Percentiles rank a stretch among this genome's conserved stretches.
Conservation (phyloP, 2,329 filamentous ascomycete species). For the Penicillium sp. region DNA sequence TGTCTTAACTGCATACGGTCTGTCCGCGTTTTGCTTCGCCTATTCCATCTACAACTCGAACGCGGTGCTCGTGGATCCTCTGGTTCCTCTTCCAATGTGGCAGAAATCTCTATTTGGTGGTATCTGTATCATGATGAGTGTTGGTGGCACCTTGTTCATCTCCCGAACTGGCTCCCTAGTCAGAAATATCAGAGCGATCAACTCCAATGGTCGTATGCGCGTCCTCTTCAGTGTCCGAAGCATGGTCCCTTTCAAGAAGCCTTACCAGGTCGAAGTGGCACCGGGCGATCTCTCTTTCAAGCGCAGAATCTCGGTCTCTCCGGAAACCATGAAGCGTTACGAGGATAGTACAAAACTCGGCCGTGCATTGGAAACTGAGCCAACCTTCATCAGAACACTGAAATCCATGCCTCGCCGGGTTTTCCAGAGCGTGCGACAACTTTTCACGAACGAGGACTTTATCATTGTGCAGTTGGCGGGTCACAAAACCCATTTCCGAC, state of each 20-base stretch:
- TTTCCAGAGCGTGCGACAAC: slow-evolving; percentile 38
- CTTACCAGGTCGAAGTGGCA: slow-evolving; percentile 33
- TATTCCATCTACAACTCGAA: slow-evolving; percentile 56
- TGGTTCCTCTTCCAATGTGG: slow-evolving; percentile 56
- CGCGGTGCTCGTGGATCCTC: slow-evolving; percentile 50
- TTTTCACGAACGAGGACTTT: slow-evolving; percentile 44
- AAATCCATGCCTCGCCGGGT: slow-evolving; percentile 33
- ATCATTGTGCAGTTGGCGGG: slow-evolving; percentile 41
- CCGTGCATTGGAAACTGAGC: slow-evolving; percentile 11
- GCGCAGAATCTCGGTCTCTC: slow-evolving; percentile 37
- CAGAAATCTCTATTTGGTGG: slow-evolving; percentile 58
- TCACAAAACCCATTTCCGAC: slow-evolving; percentile 35
- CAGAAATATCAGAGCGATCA: slow-evolving; percentile 56
- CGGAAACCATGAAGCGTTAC: slow-evolving; percentile 25
- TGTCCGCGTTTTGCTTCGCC: slow-evolving; percentile 54
- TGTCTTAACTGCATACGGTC: slow-evolving; percentile 59
- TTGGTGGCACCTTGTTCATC: slow-evolving; percentile 61
- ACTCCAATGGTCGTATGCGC: slow-evolving; percentile 30
- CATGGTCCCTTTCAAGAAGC: slow-evolving; percentile 41
- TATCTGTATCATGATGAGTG: slow-evolving; percentile 60
- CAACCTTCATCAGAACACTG: slow-evolving; percentile 33
- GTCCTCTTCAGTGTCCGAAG: slow-evolving; percentile 40
- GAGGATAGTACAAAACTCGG: slow-evolving; percentile 20
- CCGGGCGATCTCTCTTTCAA: slow-evolving; percentile 23
- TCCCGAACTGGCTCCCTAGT: slow-evolving; percentile 60